These are phyloP conservation scores for Mycena metata DNA, from an alignment of 768 basidiomycete species.

Conservation along the genomic window DNA sequence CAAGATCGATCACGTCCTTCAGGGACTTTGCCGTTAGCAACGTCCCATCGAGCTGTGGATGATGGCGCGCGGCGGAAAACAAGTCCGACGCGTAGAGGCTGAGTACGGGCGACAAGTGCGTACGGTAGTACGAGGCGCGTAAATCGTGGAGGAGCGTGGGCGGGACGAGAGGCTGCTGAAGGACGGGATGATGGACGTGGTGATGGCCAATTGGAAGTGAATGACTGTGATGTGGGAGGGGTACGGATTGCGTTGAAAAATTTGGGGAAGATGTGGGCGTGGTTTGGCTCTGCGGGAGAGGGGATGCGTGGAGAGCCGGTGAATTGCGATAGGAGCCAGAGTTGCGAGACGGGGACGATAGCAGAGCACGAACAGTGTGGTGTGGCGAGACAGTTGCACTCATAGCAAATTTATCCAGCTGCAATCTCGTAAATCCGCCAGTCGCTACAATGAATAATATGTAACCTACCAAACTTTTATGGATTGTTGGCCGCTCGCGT, in stretches of 20 bases:
- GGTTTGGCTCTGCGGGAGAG: slow-evolving; percentile 39
- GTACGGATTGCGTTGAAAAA: slow-evolving; percentile 41
- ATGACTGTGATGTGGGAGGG: slow-evolving; percentile 49
- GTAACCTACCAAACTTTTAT: slow-evolving; percentile 73
- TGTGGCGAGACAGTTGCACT: slow-evolving; percentile 72
- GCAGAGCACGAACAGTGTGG: slow-evolving; percentile 51
- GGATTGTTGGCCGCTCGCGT: slow-evolving; percentile 74
- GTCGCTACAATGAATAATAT: slow-evolving; percentile 6
- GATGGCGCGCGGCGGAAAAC: slow-evolving; percentile 81
- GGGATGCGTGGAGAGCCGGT: slow-evolving; percentile 45
- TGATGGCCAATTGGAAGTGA: slow-evolving; percentile 39
- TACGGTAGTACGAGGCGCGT: slow-evolving; percentile 49
- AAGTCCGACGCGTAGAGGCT: slow-evolving; percentile 79
- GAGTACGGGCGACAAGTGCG: slow-evolving; percentile 65
- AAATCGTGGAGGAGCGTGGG: slow-evolving; percentile 47
- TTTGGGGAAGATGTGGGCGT: slow-evolving; percentile 38
- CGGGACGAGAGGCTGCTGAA: slow-evolving; percentile 44
- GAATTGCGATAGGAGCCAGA: slow-evolving; percentile 37
- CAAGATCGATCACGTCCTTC: slow-evolving; percentile 75
- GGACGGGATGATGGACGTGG: slow-evolving; percentile 43
- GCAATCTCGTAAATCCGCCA: slow-evolving; percentile 17
- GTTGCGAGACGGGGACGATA: slow-evolving; percentile 39
- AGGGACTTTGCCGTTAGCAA: slow-evolving; percentile 73
- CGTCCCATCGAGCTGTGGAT: slow-evolving; percentile 75
- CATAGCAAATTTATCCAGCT: slow-evolving; percentile 88